Base-by-base conservation (phyloP, 345 rosid genomes). In the Populus tremula region DNA sequence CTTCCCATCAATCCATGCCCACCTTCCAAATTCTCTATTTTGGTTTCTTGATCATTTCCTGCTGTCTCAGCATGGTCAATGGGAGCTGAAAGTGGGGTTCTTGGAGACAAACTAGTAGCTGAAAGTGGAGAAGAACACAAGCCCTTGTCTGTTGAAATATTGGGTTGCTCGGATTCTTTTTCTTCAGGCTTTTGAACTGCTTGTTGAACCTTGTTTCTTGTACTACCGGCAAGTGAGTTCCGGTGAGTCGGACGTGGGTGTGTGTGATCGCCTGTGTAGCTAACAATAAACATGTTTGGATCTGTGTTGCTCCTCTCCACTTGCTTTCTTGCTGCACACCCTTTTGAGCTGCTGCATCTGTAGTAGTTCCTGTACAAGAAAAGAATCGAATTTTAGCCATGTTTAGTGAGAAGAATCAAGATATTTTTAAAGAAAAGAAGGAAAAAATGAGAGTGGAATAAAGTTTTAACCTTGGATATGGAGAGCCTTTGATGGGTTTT, bases 401-500 rank as follows among this genome's bases (percentile, higher is more conserved):
- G 17, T 1, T 38, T 59, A 21, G 25, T 10, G 38, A 33, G 11
- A 39, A 7, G 35, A 21, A 14, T 8, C 43, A 8, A 5, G 18
- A 61, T 20, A 43, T 53, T 67, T 8, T 5, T 12, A 5, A 29
- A 3, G 70, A 75, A 49, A 71, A 29, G 62, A 67, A 67, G 16
- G 39, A 31, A 77, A 50, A 38, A 18, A 8, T 45, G 47, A 59
- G 29, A 12, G 29, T 8, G 23, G 36, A 49, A 31, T 36, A 38
- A 73, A 66, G 45, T 12, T 0, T 13, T n/a, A 23, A 91, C 98
- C 98, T 91, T 27, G 98, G 99, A 74, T 88, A 90, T 8, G 98
- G 97, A 23, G 98, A 91, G 47, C 98, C 97, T 84, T 93, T 95
- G 82, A 95, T 95, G 76, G 98, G 99, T 82, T 95, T 95, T 70